Percentiles rank a stretch among this genome's conserved stretches.
These are phyloP conservation scores for Schizochytrium sp. DNA, from an alignment of 108 stramenopile species.

Conservation along the genomic window DNA sequence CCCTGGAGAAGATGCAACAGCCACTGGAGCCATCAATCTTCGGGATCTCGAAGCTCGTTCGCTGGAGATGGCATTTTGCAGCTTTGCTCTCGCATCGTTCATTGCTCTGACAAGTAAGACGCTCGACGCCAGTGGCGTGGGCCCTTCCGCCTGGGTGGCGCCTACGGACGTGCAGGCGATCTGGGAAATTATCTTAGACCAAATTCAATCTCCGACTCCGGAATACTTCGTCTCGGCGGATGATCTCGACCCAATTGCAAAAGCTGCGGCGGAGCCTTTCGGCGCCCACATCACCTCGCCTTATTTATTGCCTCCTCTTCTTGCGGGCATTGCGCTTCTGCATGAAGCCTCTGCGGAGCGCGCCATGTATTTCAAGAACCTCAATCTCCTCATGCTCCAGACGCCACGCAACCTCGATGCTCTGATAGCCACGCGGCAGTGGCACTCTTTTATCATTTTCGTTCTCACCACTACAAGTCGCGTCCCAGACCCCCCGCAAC, in stretches of 20 bases:
- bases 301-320: not conserved
- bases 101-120: not conserved
- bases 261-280: not conserved
- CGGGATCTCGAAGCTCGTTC: not conserved
- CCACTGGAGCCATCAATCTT: not conserved
- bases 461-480: not conserved
- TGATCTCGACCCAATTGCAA: no score
- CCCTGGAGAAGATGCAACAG: not conserved
- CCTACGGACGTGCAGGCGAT: not conserved
- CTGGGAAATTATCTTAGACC: not conserved
- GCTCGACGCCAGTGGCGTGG: not conserved
- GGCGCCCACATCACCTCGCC: not conserved
- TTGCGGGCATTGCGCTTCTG: not conserved
- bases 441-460: not conserved
- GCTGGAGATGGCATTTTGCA: not conserved
- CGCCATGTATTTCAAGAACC: not conserved
- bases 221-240: no score
- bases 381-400: not conserved
- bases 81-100: not conserved
- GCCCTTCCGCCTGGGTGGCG: not conserved
- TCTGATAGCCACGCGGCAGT: not conserved
- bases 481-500: no score
- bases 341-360: not conserved
- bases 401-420: not conserved
- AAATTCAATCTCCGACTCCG: not conserved